phyloP scores from a whole-genome alignment of 371 early-diverging fungal species.

The Coemansia sp. region DNA sequence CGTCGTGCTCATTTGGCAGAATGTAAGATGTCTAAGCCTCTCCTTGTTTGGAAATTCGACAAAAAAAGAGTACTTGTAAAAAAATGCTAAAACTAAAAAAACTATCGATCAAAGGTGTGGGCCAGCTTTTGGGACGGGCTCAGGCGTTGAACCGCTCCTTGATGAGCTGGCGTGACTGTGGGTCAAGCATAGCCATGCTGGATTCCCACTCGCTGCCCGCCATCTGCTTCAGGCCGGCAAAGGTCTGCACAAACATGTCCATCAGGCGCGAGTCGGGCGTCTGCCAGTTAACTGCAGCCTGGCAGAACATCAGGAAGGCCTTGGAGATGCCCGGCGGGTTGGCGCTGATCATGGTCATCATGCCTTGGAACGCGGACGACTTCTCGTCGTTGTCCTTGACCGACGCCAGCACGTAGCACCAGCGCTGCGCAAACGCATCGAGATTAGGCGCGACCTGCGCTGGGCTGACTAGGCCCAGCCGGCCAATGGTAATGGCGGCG shows the following conservation, averaged over 20 bases:
- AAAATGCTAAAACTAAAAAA: slow-evolving; percentile 11
- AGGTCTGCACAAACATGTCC: slow-evolving; percentile 70
- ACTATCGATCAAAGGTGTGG: slow-evolving; percentile 13
- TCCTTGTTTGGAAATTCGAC: neutral
- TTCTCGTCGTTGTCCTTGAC: slow-evolving; percentile 92
- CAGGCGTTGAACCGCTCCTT: slow-evolving; percentile 66
- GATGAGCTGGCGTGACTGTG: slow-evolving; percentile 59
- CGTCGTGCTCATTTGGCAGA: neutral
- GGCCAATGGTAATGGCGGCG: slow-evolving; percentile 91
- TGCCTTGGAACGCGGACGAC: slow-evolving; percentile 87
- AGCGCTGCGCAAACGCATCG: slow-evolving; percentile 69
- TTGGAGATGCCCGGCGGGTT: slow-evolving; percentile 82
- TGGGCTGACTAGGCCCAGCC: slow-evolving; percentile 86
- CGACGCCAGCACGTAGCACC: slow-evolving; percentile 68
- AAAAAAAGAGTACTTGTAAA: neutral
- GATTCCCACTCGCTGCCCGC: slow-evolving; percentile 71
- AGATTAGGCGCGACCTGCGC: slow-evolving; percentile 74
- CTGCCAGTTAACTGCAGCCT: slow-evolving; percentile 70
- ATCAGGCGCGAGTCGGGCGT: slow-evolving; percentile 62
- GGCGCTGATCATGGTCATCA: slow-evolving; percentile 82
- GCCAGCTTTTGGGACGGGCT: slow-evolving; percentile 5
- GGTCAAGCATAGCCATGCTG: slow-evolving; percentile 59
- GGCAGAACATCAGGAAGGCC: slow-evolving; percentile 68
- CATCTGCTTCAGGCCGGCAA: slow-evolving; percentile 70
- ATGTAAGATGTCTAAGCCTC: neutral